Evolutionary conservation across 2,329 filamentous ascomycete species (phyloP).

Genomic region (Botrytis porri): DNA sequence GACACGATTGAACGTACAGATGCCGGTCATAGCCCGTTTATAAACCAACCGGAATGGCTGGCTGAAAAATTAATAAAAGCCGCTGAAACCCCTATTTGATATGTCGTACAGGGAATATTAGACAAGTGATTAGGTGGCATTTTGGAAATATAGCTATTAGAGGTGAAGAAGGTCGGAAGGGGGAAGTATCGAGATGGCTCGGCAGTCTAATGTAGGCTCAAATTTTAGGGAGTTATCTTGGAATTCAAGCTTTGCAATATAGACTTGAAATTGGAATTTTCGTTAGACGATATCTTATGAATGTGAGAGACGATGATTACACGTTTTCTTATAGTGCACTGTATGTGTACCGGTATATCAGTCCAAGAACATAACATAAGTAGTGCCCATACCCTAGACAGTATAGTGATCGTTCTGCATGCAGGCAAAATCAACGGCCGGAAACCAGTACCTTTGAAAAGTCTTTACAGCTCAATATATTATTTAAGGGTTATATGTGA

Average conservation of each 20-base stretch:
- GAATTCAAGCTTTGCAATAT: neutral
- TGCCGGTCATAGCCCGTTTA: constrained; percentile 30
- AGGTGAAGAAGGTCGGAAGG: neutral
- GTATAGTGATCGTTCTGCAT: neutral
- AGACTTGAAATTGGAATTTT: neutral
- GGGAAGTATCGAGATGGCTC: too few species aligned
- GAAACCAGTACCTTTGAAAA: neutral
- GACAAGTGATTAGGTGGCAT: neutral
- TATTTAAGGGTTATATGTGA: neutral
- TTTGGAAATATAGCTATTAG: neutral
- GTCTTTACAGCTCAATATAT: neutral
- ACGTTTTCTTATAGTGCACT: neutral
- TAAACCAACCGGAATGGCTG: constrained; percentile 27
- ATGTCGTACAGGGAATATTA: too few species aligned
- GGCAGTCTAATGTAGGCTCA: too few species aligned
- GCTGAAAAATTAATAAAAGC: constrained; percentile 17
- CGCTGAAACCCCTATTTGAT: neutral
- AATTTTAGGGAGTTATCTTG: neutral
- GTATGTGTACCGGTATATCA: neutral
- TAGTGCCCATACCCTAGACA: neutral
- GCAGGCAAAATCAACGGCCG: neutral
- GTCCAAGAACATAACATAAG: neutral
- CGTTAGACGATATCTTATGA: neutral
- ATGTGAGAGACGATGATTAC: neutral
- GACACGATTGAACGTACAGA: constrained; percentile 25